Evolutionary conservation across 1,139 yeast species (phyloP).

Genomic region (Kodamaea arcana): DNA sequence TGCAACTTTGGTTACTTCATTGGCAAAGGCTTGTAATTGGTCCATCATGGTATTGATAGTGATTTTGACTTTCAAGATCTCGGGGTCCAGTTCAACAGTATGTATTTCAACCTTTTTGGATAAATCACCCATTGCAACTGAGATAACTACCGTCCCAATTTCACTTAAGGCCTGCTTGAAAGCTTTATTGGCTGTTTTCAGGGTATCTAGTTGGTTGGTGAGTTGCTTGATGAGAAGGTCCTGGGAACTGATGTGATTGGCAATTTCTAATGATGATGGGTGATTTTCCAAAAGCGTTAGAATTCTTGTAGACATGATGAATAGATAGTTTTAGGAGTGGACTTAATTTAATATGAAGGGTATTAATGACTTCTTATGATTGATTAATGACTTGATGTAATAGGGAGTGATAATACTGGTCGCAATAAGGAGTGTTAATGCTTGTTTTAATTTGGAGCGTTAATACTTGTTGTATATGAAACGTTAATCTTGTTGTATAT

Average conservation of each 20-base stretch:
- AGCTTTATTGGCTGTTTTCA: constrained; percentile 66
- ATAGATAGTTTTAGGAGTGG: too few relatives aligned
- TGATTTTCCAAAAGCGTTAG: too few relatives aligned
- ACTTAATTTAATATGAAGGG: too few relatives aligned
- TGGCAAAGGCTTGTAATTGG: constrained; percentile 76
- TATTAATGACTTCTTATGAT: too few relatives aligned
- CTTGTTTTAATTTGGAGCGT: too few relatives aligned
- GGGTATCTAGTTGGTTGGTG: constrained; percentile 44
- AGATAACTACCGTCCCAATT: constrained; percentile 76
- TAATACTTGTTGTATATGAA: too few relatives aligned
- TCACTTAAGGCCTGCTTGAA: constrained; percentile 74
- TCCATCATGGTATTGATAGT: constrained; percentile 88
- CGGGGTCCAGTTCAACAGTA: constrained; percentile 69
- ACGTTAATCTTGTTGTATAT: too few relatives aligned
- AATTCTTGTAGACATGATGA: too few relatives aligned
- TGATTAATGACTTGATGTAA: too few relatives aligned
- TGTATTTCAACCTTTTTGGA: constrained; percentile 73
- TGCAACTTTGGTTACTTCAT: constrained; percentile 80
- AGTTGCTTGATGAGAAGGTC: constrained; percentile 26
- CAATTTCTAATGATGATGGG: too few relatives aligned
- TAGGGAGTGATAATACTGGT: too few relatives aligned
- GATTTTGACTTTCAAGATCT: constrained; percentile 69
- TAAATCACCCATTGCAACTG: constrained; percentile 83
- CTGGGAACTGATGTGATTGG: constrained; percentile 29
- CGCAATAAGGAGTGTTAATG: too few relatives aligned